These are phyloP conservation scores for Rhizopogon vesiculosus DNA, from an alignment of 768 basidiomycete genomes.

Conservation along the genomic window DNA sequence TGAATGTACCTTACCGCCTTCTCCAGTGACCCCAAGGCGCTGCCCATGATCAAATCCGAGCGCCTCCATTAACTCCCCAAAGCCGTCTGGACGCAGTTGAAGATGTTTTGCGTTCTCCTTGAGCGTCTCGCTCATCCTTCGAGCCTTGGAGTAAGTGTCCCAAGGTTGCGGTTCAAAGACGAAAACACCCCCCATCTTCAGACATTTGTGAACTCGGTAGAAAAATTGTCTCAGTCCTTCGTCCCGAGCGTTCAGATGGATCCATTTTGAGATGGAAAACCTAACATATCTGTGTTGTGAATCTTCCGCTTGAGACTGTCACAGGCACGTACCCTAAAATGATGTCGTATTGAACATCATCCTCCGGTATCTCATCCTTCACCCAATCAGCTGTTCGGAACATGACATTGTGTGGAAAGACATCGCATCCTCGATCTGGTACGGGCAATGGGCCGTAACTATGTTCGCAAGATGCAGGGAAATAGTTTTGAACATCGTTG, in stretches of 20 bases:
- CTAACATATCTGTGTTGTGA: slow-evolving; percentile 30
- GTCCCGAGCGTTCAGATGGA: slow-evolving; percentile 81
- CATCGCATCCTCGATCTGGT: slow-evolving; percentile 32
- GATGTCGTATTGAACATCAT: slow-evolving; percentile 65
- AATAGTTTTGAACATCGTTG: slow-evolving; percentile 40
- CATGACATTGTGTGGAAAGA: slow-evolving; percentile 76
- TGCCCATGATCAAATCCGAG: slow-evolving; percentile 57
- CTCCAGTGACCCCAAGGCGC: slow-evolving; percentile 51
- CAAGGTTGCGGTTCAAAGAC: slow-evolving; percentile 83
- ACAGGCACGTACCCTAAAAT: slow-evolving; percentile 63
- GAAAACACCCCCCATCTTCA: slow-evolving; percentile 63
- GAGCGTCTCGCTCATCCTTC: slow-evolving; percentile 58
- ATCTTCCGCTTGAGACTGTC: neutral
- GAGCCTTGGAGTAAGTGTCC: slow-evolving; percentile 79
- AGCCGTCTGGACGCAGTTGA: slow-evolving; percentile 58
- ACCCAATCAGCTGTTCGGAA: slow-evolving; percentile 78
- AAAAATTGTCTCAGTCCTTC: slow-evolving; percentile 69
- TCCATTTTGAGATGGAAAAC: slow-evolving; percentile 89
- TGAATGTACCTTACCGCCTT: slow-evolving; percentile 49
- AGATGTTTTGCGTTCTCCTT: slow-evolving; percentile 57
- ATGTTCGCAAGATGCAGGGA: slow-evolving; percentile 74
- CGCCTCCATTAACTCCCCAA: slow-evolving; percentile 44
- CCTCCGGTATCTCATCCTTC: slow-evolving; percentile 46
- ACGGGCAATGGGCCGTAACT: slow-evolving; percentile 73
- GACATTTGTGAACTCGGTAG: slow-evolving; percentile 45